Evolutionary conservation across 2,329 filamentous ascomycete species (phyloP), one percentile per base, ranked within the genome.

Genomic region (Leptosphaerulina australis): DNA sequence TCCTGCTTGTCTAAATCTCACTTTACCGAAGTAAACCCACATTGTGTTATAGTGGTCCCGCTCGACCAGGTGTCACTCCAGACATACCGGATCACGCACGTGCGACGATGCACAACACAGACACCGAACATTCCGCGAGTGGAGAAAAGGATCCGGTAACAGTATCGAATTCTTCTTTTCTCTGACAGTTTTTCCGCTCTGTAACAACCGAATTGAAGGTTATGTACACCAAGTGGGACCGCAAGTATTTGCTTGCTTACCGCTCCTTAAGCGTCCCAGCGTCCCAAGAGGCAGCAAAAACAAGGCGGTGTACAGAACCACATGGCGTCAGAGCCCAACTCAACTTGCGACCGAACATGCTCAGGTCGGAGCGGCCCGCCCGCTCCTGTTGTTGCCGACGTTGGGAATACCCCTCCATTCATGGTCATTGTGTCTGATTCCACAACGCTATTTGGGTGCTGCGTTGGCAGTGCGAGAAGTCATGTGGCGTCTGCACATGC

Each of bases 401-500:
- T 21, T 20, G 34, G 34, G 34, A 22, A 12, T 50, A 45, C 29
- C 47, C 47, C 40, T 45, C 40, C 35, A 4, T 18, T 14, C 14
- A 17, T 2, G 14, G n/a, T n/a, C n/a, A n/a, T n/a, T n/a, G n/a
- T n/a, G n/a, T 17, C 18, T 18, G 25, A 33, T 34, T 34, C 45
- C 40, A 45, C 38, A 30, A 24, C 41, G 35, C 18, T 34, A 2
- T 14, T 17, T 20, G 2, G 28, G 3, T 31, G 40, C 47, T 44
- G 24, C 28, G 48, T 17, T 50, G 35, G 47, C 39, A 44, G 36
- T 5, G 29, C 12, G 30, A 24, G 37, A 11, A 28, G 30, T 45
- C 41, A 45, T 20, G 48, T 50, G 48, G 41, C 48, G 41, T 14
- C 31, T 34, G 36, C 40, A 44, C 40, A 36, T 48, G 45, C 40